A percentile compares a stretch with the other conserved stretches of the same genome.
phyloP scores from a whole-genome alignment of 768 basidiomycete genomes.

The Cystobasidium onofrii region DNA sequence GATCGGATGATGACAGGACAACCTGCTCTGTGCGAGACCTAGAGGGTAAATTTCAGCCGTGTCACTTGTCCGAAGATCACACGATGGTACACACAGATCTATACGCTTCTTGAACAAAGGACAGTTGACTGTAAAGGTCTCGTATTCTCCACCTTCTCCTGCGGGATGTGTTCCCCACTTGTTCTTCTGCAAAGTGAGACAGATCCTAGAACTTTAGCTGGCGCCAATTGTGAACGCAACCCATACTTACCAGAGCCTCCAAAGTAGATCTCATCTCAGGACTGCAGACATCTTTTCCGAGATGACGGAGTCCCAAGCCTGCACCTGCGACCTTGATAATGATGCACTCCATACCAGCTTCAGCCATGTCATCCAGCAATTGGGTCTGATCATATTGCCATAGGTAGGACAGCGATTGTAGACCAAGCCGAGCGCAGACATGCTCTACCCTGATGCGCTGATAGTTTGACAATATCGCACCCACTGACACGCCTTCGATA shows the following conservation, averaged over 20 bases:
- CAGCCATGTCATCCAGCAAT: slow-evolving; percentile 77
- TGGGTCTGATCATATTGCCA: slow-evolving; percentile 90
- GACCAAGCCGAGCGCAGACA: slow-evolving; percentile 76
- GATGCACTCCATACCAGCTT: slow-evolving; percentile 65
- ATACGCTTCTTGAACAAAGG: slow-evolving; percentile 77
- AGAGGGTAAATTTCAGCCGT: slow-evolving; percentile 53
- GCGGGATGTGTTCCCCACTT: slow-evolving; percentile 86
- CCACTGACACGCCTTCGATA: slow-evolving; percentile 77
- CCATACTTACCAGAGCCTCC: slow-evolving; percentile 56
- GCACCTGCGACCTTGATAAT: slow-evolving; percentile 95
- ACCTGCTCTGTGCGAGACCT: slow-evolving; percentile 28
- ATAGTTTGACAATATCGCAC: slow-evolving; percentile 94
- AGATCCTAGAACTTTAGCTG: not conserved
- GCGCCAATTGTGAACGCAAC: not conserved
- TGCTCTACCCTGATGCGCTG: slow-evolving; percentile 95
- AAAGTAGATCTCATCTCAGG: slow-evolving; percentile 66
- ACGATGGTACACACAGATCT: slow-evolving; percentile 58
- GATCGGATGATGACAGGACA: slow-evolving; percentile 2
- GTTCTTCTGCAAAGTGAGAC: slow-evolving; percentile 54
- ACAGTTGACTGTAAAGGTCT: slow-evolving; percentile 81
- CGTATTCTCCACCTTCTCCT: slow-evolving; percentile 97
- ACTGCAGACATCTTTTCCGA: slow-evolving; percentile 59
- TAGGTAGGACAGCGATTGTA: slow-evolving; percentile 76
- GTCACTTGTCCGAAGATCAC: too few relatives aligned
- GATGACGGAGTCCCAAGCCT: slow-evolving; percentile 59